Conservation (phyloP, 208 protist genomes). For the Acanthamoeba castellanii region DNA sequence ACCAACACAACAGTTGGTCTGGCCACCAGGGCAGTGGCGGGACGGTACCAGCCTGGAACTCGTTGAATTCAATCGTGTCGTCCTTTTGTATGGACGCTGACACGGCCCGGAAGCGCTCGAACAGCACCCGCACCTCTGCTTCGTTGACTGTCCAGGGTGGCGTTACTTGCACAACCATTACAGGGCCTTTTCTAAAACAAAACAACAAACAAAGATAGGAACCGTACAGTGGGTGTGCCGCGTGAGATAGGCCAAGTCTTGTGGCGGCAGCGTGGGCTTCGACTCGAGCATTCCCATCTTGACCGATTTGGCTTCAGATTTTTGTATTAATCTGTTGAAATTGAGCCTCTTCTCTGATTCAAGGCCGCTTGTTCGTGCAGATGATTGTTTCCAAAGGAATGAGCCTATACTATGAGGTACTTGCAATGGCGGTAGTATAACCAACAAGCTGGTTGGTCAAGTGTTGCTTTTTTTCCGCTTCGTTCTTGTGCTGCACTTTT, state of each 20-base stretch:
- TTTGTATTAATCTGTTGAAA: no score
- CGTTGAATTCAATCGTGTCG: slow-evolving; percentile 35
- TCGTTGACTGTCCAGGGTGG: not conserved
- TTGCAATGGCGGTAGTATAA: no score
- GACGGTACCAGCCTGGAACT: slow-evolving; percentile 18
- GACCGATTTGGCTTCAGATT: not conserved
- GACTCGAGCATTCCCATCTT: not conserved
- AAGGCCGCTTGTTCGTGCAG: no score
- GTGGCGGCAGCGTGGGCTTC: not conserved
- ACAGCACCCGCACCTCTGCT: not conserved
- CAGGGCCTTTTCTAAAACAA: no score
- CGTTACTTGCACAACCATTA: no score
- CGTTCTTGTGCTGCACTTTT: no score
- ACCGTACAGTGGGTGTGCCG: slow-evolving; percentile 15
- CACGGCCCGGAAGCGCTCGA: slow-evolving; percentile 16
- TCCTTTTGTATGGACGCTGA: slow-evolving; percentile 29
- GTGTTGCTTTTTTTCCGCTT: no score
- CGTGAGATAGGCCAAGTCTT: not conserved
- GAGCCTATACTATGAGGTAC: no score
- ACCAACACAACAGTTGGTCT: not conserved
- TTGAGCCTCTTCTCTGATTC: no score
- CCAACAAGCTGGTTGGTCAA: no score
- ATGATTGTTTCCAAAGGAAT: no score
- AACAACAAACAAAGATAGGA: not conserved
- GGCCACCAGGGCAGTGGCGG: not conserved